Evolutionary conservation across 305 asterid species (phyloP).

Genomic region (Fraxinus albicans): DNA sequence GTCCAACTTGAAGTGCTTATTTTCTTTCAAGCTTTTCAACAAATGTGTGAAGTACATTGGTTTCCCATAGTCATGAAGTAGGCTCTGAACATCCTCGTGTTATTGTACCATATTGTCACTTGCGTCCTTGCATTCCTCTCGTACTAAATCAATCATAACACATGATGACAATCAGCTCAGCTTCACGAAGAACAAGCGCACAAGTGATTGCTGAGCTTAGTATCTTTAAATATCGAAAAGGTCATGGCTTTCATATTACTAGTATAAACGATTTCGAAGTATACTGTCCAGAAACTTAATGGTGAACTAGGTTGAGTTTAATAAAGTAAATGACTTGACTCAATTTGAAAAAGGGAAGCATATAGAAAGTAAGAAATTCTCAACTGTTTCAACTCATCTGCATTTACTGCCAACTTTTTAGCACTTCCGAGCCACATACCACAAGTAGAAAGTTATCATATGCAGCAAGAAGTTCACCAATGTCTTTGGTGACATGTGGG

Average conservation of each 20-base stretch:
- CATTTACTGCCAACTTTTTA: slow-evolving; percentile 48
- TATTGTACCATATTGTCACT: slow-evolving; percentile 95
- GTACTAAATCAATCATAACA: slow-evolving; percentile 41
- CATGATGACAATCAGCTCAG: slow-evolving; percentile 8
- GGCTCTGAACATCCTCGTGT: slow-evolving; percentile 61
- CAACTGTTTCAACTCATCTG: slow-evolving; percentile 73
- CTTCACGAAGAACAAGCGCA: neutral
- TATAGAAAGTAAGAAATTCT: slow-evolving; percentile 2
- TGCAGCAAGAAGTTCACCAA: slow-evolving; percentile 75
- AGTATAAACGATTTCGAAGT: neutral
- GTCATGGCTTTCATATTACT: neutral
- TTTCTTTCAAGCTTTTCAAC: slow-evolving; percentile 52
- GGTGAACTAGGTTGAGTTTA: neutral
- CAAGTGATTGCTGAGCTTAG: neutral
- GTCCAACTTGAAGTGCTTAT: slow-evolving; percentile 52
- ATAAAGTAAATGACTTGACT: neutral
- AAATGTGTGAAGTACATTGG: slow-evolving; percentile 60
- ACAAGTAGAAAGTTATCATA: slow-evolving; percentile 72
- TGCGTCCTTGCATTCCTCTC: slow-evolving; percentile 98
- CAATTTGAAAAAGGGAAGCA: neutral
- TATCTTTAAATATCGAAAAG: neutral
- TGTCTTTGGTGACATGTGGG: slow-evolving; percentile 80
- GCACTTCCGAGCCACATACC: slow-evolving; percentile 93
- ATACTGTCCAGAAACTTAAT: neutral
- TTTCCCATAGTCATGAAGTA: slow-evolving; percentile 89